Conservation (phyloP, 1,139 yeast species). For the Pichiaceae sp. region DNA sequence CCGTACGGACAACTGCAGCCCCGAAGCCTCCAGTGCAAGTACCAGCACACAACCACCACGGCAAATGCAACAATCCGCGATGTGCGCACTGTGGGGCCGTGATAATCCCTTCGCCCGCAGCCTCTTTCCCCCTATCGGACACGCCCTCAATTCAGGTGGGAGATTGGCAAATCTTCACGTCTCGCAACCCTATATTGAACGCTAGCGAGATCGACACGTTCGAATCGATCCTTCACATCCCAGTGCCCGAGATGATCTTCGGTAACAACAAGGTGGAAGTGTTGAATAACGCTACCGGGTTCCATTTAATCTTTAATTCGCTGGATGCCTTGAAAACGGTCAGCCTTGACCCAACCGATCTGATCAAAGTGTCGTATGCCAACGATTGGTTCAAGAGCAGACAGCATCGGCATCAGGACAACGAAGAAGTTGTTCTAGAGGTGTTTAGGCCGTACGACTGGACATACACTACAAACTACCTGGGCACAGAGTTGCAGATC, state of each 20-base stretch:
- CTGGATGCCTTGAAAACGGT: conserved; percentile 73
- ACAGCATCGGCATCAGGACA: conserved; percentile 21
- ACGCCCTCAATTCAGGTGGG: conserved; percentile 57
- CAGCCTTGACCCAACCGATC: conserved; percentile 32
- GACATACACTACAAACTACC: conserved; percentile 83
- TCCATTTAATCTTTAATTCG: conserved; percentile 57
- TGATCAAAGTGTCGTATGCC: conserved; percentile 76
- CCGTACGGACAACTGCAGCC: too few species aligned
- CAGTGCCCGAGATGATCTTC: conserved; percentile 96
- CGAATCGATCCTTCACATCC: conserved; percentile 58
- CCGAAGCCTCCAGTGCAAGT: conserved; percentile 10
- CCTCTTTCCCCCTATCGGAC: conserved; percentile 54
- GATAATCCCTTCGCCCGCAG: conserved; percentile 65
- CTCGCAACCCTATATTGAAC: conserved; percentile 69
- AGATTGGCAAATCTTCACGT: conserved; percentile 71
- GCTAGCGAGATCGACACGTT: conserved; percentile 66
- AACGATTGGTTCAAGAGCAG: conserved; percentile 77
- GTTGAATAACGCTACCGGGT: conserved; percentile 22
- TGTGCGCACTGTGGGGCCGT: conserved; percentile 63
- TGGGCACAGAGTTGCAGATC: conserved; percentile 39
- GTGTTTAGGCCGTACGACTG: conserved; percentile 85
- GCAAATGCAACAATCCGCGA: conserved; percentile 38
- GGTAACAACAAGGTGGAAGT: conserved; percentile 70
- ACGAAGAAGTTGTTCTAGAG: conserved; percentile 32
- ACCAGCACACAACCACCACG: conserved; percentile 22